Conservation (phyloP, 495 filamentous ascomycete species). For the Aspergillus homomorphus region DNA sequence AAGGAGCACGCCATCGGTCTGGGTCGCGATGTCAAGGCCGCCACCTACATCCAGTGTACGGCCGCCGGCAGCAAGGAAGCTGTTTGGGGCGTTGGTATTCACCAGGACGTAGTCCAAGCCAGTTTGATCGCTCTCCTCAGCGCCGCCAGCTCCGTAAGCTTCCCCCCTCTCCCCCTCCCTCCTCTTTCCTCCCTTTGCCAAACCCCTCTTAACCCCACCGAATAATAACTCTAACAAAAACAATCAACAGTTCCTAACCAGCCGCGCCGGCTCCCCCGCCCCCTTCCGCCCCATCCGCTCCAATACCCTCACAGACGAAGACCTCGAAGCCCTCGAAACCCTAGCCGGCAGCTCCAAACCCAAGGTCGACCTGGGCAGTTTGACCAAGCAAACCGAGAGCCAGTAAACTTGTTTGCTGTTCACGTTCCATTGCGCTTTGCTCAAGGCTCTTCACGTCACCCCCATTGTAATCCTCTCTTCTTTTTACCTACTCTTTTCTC, state of each 20-base stretch:
- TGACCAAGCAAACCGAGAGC: constrained; percentile 34
- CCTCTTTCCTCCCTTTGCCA: too few relatives aligned
- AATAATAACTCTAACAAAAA: constrained; percentile 14
- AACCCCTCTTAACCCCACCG: background rate
- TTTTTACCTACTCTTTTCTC: too few relatives aligned
- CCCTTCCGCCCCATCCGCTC: constrained; percentile 48
- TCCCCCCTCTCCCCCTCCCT: background rate
- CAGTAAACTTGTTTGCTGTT: constrained; percentile 23
- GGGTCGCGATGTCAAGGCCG: constrained; percentile 80
- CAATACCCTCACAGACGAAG: constrained; percentile 44
- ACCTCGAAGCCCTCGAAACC: constrained; percentile 44
- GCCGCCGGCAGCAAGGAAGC: constrained; percentile 60
- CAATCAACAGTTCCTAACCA: constrained; percentile 42
- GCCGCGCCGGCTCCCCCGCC: constrained; percentile 43
- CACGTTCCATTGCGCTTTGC: too few relatives aligned
- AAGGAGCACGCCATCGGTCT: constrained; percentile 92
- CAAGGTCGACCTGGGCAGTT: constrained; percentile 37
- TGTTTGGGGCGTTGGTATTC: constrained; percentile 95
- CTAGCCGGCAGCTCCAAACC: constrained; percentile 25
- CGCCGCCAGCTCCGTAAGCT: constrained; percentile 83
- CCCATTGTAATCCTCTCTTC: too few relatives aligned
- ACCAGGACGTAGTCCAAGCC: constrained; percentile 91
- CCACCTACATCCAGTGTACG: constrained; percentile 89
- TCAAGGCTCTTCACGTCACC: too few relatives aligned
- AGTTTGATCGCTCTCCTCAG: constrained; percentile 84